Conservation (phyloP, 306 rosid species). For the Styphnolobium japonicum region DNA sequence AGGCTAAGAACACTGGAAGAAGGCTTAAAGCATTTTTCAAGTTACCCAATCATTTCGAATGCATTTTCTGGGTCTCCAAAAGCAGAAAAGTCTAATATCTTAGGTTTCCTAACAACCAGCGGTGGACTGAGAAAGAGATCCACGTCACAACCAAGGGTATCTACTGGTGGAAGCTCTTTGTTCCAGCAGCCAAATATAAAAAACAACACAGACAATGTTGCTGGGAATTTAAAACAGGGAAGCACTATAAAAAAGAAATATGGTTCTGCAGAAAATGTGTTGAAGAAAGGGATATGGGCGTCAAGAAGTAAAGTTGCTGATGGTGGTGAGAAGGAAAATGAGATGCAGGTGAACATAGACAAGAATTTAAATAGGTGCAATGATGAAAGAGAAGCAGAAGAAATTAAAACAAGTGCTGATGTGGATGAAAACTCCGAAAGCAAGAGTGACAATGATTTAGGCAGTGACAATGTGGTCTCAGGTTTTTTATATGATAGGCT, state of each 20-base stretch:
- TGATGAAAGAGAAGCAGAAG: constrained; percentile 23
- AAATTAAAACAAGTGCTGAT: constrained; percentile 22
- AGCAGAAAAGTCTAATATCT: constrained; percentile 63
- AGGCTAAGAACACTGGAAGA: constrained; percentile 82
- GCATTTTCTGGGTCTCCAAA: constrained; percentile 47
- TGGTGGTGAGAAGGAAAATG: constrained; percentile 66
- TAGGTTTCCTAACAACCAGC: constrained; percentile 60
- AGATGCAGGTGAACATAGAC: constrained; percentile 27
- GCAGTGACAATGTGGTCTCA: constrained; percentile 59
- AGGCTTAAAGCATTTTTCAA: constrained; percentile 63
- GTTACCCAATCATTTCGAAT: constrained; percentile 31
- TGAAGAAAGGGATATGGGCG: constrained; percentile 65
- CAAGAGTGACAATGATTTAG: constrained; percentile 31
- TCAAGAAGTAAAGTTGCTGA: constrained; percentile 73
- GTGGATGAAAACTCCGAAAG: constrained; percentile 31
- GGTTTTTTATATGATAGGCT: constrained; percentile 83
- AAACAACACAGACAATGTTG: constrained; percentile 25
- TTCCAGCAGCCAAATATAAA: constrained; percentile 44
- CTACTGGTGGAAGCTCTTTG: constrained; percentile 43
- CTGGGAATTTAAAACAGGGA: constrained; percentile 30
- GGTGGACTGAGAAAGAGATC: constrained; percentile 70
- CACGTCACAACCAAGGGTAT: constrained; percentile 74
- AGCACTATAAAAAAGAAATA: constrained; percentile 42
- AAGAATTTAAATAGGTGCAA: constrained; percentile 5
- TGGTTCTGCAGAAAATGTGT: constrained; percentile 46